These are phyloP conservation scores for Vanrija sp. DNA, from an alignment of 1,284 basidiomycete species.

Conservation along the genomic window DNA sequence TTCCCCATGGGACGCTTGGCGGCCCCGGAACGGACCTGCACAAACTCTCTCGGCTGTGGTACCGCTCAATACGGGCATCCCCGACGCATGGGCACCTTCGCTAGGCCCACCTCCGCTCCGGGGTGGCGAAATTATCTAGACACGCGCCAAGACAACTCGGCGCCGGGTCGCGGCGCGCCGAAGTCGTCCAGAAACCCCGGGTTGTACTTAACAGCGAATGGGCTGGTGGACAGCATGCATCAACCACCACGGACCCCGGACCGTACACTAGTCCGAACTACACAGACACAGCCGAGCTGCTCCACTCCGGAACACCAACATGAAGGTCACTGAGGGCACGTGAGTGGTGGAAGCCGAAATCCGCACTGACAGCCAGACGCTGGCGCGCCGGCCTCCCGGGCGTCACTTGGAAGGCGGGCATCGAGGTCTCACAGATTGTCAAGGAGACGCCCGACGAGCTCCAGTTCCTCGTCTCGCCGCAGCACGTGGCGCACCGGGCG, in stretches of 20 bases:
- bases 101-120: too few relatives aligned
- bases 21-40: too few relatives aligned
- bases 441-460: conserved; percentile 52
- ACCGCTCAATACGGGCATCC: too few relatives aligned
- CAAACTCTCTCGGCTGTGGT: too few relatives aligned
- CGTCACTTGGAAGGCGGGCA: conserved; percentile 56
- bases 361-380: conserved; percentile 10
- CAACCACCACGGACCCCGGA: too few relatives aligned
- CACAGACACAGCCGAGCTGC: conserved; percentile 6
- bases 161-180: background rate
- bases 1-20: too few relatives aligned
- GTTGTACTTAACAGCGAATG: background rate
- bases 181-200: conserved; percentile 12
- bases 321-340: conserved; percentile 58
- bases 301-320: conserved; percentile 5
- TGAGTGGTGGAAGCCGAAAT: conserved; percentile 13
- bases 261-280: conserved; percentile 25
- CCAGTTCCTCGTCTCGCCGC: conserved; percentile 61
- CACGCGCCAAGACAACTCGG: too few relatives aligned
- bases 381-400: conserved; percentile 29
- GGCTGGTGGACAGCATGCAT: background rate
- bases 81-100: too few relatives aligned
- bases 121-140: too few relatives aligned
- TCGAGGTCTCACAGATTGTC: conserved; percentile 51
- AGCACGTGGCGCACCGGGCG: conserved; percentile 44